Base-by-base conservation (phyloP, 345 rosid species). In the Acer saccharum region DNA sequence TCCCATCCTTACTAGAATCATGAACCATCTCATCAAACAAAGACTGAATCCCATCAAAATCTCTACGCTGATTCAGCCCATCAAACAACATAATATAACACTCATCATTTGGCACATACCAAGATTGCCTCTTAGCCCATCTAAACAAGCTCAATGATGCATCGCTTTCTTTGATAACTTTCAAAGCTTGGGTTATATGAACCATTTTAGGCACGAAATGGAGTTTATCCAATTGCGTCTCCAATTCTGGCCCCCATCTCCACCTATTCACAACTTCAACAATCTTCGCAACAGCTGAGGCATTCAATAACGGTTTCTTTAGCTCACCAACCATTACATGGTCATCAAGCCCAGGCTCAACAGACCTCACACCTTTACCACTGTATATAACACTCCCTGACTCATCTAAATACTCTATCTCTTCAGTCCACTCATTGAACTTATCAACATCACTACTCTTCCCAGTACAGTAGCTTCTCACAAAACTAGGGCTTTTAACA, bases 241-340 rank as follows among this genome's bases (percentile, higher is more conserved):
- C 99, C 72, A 96, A 78, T 83, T 94, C 97, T 0, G 95, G 98
- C n/a, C 99, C 99, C 99, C 99, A 96, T 84, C 88, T 94, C 98
- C 99, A 96, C 85, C 98, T 87, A 86, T 87, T 90, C 63, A 91
- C 94, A 78, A 92, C 87, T 83, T 96, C 99, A 73, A 92, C 95
- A 73, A 94, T 88, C 90, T 96, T 94, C 0, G 97, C 91, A 50
- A 94, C 98, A 0, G 95, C 92, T 23, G 92, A 90, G 72, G 92
- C 87, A 82, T 92, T 94, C 84, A 87, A 63, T 41, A 91, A 66
- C 7, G 99, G 97, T 85, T 92, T 96, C 88, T 87, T 94, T 58
- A 92, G 57, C 69, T 77, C 97, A 65, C 99, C 99, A 35, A 94
- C 84, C 92, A 94, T 88, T 7, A 92, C 91, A 82, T 91, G 99